Evolutionary conservation across 345 rosid genomes (phyloP).

Genomic region (Citrus hindsii): DNA sequence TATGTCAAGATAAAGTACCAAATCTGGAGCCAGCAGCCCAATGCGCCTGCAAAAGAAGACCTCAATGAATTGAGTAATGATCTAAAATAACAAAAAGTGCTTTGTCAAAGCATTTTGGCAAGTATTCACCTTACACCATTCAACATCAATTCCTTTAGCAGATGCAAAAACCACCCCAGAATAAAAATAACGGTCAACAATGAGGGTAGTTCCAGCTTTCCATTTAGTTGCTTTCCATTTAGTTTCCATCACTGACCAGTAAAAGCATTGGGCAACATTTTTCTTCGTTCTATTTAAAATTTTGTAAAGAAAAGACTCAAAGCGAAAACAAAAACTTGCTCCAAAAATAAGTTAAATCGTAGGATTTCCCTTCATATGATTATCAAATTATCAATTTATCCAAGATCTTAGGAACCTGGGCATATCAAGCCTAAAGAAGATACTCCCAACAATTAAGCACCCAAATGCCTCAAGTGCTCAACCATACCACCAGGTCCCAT

Average conservation of each 20-base stretch:
- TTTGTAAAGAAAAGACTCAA: background rate
- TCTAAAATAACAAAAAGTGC: background rate
- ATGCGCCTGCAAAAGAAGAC: conserved; percentile 45
- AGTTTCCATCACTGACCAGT: conserved; percentile 74
- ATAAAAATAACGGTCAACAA: no score
- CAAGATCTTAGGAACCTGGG: background rate
- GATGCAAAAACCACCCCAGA: no score
- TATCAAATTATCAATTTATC: background rate
- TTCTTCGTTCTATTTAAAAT: background rate
- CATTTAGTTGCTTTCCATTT: conserved; percentile 52
- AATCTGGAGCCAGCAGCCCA: conserved; percentile 79
- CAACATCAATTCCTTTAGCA: conserved; percentile 40
- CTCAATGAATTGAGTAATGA: background rate
- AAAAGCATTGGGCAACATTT: conserved; percentile 6
- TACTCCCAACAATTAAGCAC: background rate
- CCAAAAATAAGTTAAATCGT: background rate
- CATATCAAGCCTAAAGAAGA: background rate
- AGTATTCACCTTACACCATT: background rate
- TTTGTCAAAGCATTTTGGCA: background rate
- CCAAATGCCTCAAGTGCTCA: background rate
- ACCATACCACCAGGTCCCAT: no score
- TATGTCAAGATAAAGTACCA: conserved; percentile 68
- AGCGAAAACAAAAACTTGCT: background rate
- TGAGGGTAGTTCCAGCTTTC: no score
- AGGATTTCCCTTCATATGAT: background rate